Evolutionary conservation across 495 filamentous ascomycete genomes (phyloP).

Genomic region (Hypomontagnella monticulosa): DNA sequence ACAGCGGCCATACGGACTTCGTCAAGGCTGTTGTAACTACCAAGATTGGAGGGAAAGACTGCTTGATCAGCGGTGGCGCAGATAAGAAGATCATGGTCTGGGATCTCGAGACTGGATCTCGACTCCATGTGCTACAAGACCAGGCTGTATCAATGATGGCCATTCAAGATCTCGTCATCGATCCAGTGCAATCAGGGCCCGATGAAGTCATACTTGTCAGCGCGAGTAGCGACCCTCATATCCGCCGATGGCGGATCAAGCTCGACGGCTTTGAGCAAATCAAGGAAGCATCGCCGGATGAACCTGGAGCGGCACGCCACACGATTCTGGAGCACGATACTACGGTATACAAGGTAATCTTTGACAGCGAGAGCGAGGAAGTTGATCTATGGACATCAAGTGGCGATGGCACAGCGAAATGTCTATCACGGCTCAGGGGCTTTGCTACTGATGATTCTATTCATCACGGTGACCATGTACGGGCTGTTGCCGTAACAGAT

Average conservation of each 20-base stretch:
- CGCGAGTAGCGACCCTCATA: constrained; percentile 84
- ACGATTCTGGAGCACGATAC: constrained; percentile 87
- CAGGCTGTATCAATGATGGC: constrained; percentile 72
- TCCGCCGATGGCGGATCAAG: constrained; percentile 74
- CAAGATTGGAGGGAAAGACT: constrained; percentile 64
- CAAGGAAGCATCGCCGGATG: constrained; percentile 48
- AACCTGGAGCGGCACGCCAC: constrained; percentile 55
- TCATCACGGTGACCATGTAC: constrained; percentile 86
- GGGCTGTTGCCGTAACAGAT: constrained; percentile 76
- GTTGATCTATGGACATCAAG: constrained; percentile 90
- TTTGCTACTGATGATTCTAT: constrained; percentile 78
- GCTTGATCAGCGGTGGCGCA: constrained; percentile 85
- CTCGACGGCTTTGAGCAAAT: constrained; percentile 57
- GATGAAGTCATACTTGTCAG: constrained; percentile 72
- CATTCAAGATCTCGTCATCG: constrained; percentile 77
- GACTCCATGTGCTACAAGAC: constrained; percentile 76
- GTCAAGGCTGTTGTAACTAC: constrained; percentile 77
- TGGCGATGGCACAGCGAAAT: constrained; percentile 83
- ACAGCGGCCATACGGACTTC: constrained; percentile 87
- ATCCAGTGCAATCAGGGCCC: constrained; percentile 63
- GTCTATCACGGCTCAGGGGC: constrained; percentile 69
- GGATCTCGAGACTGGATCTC: constrained; percentile 72
- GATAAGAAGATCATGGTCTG: constrained; percentile 89
- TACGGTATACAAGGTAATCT: constrained; percentile 79
- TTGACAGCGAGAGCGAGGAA: constrained; percentile 66